These are phyloP conservation scores for Thymus quinquecostatus DNA, from an alignment of 257 asterid genomes.

Conservation along the genomic window DNA sequence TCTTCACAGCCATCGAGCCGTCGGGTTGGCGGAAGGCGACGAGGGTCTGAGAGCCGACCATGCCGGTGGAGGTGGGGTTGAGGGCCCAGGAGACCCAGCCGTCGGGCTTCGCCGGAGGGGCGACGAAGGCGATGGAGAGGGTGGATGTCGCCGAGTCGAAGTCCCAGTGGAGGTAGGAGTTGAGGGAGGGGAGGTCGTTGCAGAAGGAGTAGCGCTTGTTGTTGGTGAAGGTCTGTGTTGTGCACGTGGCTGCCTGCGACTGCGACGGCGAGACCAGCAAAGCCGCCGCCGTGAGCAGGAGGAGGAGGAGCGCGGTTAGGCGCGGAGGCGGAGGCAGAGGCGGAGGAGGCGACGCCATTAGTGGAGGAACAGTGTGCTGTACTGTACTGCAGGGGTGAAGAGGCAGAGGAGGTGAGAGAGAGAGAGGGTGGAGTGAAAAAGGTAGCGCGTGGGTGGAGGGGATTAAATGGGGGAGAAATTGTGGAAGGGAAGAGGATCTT, in stretches of 20 bases:
- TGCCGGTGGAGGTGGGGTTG: slow-evolving; percentile 67
- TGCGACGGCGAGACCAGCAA: slow-evolving; percentile 45
- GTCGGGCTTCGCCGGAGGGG: slow-evolving; percentile 56
- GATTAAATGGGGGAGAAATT: not conserved
- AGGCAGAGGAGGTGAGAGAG: not conserved
- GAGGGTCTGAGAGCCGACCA: slow-evolving; percentile 84
- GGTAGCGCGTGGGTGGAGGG: slow-evolving; percentile 17
- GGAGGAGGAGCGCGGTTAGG: slow-evolving; percentile 30
- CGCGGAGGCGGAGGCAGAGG: slow-evolving; percentile 14
- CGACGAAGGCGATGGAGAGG: slow-evolving; percentile 70
- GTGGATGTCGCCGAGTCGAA: slow-evolving; percentile 50
- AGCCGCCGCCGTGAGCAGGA: slow-evolving; percentile 17
- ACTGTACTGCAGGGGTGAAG: not conserved
- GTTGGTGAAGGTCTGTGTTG: slow-evolving; percentile 59
- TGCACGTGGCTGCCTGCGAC: slow-evolving; percentile 51
- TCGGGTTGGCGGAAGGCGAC: slow-evolving; percentile 54
- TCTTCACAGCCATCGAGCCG: slow-evolving; percentile 51
- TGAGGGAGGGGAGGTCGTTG: slow-evolving; percentile 65
- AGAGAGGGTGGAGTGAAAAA: not conserved
- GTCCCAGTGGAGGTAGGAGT: slow-evolving; percentile 71
- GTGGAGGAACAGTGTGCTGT: not conserved
- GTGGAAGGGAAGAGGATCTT: too few species aligned
- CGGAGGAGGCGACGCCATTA: slow-evolving; percentile 48
- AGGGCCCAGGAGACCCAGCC: slow-evolving; percentile 95
- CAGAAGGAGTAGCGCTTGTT: slow-evolving; percentile 61